These are phyloP conservation scores for Paraphoma chrysanthemicola DNA, from an alignment of 2,329 filamentous ascomycete genomes.

Conservation along the genomic window DNA sequence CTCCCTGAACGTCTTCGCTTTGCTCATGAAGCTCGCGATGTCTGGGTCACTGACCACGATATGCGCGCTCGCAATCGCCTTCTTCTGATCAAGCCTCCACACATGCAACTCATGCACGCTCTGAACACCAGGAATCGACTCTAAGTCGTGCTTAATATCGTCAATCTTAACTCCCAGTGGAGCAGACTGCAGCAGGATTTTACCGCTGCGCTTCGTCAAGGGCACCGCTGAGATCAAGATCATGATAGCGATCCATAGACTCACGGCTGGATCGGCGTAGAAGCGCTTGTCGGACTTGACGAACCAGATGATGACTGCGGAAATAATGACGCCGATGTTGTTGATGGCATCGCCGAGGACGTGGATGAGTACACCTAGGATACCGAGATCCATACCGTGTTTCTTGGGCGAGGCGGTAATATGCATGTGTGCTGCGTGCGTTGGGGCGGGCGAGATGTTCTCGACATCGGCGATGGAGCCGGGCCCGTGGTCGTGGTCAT, in stretches of 20 bases:
- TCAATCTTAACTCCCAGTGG: slow-evolving; percentile 66
- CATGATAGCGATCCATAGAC: slow-evolving; percentile 75
- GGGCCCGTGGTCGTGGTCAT: slow-evolving; percentile 53
- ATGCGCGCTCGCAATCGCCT: slow-evolving; percentile 73
- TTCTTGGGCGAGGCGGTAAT: slow-evolving; percentile 26
- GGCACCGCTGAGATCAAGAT: slow-evolving; percentile 71
- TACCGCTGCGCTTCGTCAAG: slow-evolving; percentile 66
- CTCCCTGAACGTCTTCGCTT: slow-evolving; percentile 68
- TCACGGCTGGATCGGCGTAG: slow-evolving; percentile 75
- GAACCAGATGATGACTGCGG: slow-evolving; percentile 74
- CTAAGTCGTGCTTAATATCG: slow-evolving; percentile 73
- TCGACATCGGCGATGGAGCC: slow-evolving; percentile 25
- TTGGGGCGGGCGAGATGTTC: slow-evolving; percentile 10
- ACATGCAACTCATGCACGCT: slow-evolving; percentile 76
- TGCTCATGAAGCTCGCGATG: slow-evolving; percentile 65
- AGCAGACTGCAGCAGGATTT: slow-evolving; percentile 72
- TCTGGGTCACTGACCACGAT: slow-evolving; percentile 67
- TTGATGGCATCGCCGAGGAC: slow-evolving; percentile 76
- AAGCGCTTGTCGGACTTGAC: slow-evolving; percentile 63
- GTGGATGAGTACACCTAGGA: slow-evolving; percentile 74
- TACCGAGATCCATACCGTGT: slow-evolving; percentile 65
- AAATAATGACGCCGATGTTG: slow-evolving; percentile 76
- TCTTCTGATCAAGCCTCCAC: slow-evolving; percentile 75
- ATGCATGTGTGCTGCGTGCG: slow-evolving; percentile 39
- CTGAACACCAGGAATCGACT: slow-evolving; percentile 70